Percentiles rank a stretch among this genome's conserved stretches.
Conservation (phyloP, 768 basidiomycete species). For the Suillus luteus region DNA sequence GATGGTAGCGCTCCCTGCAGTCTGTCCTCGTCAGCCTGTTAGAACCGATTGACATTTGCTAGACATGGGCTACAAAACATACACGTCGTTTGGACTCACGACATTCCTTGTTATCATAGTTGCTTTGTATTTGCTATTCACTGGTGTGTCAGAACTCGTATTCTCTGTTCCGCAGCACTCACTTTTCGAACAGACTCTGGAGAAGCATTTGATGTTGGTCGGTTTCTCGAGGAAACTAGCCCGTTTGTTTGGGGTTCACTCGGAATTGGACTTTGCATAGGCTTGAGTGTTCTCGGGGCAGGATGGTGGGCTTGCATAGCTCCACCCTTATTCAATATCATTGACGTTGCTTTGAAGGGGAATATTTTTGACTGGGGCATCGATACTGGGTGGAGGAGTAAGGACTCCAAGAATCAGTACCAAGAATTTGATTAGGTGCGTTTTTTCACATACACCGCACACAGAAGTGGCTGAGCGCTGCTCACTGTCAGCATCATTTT, state of each 20-base stretch:
- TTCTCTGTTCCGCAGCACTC: not conserved
- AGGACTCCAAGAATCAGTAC: slow-evolving; percentile 91
- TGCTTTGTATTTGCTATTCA: slow-evolving; percentile 87
- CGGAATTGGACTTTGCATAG: slow-evolving; percentile 92
- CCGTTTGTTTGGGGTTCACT: slow-evolving; percentile 92
- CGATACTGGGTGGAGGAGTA: slow-evolving; percentile 95
- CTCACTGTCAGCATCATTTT: slow-evolving; percentile 80
- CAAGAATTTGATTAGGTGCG: slow-evolving; percentile 95
- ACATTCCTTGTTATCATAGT: slow-evolving; percentile 63
- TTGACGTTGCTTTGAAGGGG: slow-evolving; percentile 60
- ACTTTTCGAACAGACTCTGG: slow-evolving; percentile 62
- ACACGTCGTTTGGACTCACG: slow-evolving; percentile 71
- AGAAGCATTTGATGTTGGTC: slow-evolving; percentile 91
- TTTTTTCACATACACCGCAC: slow-evolving; percentile 1
- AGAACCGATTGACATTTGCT: not conserved
- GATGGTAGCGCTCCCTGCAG: not conserved
- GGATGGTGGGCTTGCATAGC: slow-evolving; percentile 70
- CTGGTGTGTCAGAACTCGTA: slow-evolving; percentile 53
- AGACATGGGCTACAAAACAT: slow-evolving; percentile 38
- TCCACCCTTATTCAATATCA: not conserved
- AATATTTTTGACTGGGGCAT: slow-evolving; percentile 96
- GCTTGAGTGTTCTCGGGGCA: slow-evolving; percentile 90
- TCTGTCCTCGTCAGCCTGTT: not conserved
- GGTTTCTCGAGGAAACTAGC: slow-evolving; percentile 90
- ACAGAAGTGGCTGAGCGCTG: not conserved